These are phyloP conservation scores for Sporodiniella umbellata DNA, from an alignment of 371 early-diverging fungal species.

Conservation along the genomic window DNA sequence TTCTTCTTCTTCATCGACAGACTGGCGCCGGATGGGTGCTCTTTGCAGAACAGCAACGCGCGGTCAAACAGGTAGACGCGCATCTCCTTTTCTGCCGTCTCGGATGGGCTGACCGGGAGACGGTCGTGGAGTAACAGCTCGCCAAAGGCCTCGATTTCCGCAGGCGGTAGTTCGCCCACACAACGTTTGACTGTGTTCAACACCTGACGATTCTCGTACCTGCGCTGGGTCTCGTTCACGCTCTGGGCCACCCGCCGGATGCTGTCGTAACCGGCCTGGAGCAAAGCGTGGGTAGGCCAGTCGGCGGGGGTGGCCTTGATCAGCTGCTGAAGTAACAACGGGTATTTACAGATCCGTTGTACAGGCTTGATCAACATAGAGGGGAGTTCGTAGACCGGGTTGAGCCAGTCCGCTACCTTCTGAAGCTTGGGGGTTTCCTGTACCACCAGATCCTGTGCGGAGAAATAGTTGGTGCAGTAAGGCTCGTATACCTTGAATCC, in stretches of 20 bases:
- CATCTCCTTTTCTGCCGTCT: slow-evolving; percentile 75
- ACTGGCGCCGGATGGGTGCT: slow-evolving; percentile 41
- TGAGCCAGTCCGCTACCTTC: slow-evolving; percentile 67
- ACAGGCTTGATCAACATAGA: slow-evolving; percentile 95
- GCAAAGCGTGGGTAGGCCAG: slow-evolving; percentile 71
- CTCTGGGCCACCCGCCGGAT: slow-evolving; percentile 85
- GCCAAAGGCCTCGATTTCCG: slow-evolving; percentile 64
- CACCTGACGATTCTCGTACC: slow-evolving; percentile 77
- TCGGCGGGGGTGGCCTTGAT: slow-evolving; percentile 70
- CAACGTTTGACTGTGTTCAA: slow-evolving; percentile 73
- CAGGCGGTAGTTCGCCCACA: slow-evolving; percentile 50
- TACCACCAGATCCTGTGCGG: slow-evolving; percentile 62
- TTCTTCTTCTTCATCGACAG: slow-evolving; percentile 38
- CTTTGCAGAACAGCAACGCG: slow-evolving; percentile 86
- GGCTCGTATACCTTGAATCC: slow-evolving; percentile 90
- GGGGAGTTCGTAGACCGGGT: slow-evolving; percentile 82
- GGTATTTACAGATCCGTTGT: slow-evolving; percentile 97
- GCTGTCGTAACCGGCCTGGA: slow-evolving; percentile 72
- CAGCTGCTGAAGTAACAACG: slow-evolving; percentile 82
- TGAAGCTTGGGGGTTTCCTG: slow-evolving; percentile 49
- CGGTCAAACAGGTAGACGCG: slow-evolving; percentile 86
- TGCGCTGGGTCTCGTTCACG: slow-evolving; percentile 90
- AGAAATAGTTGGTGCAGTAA: slow-evolving; percentile 88
- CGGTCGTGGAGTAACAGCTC: slow-evolving; percentile 83
- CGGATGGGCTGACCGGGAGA: slow-evolving; percentile 66